Percentiles rank a stretch among this genome's conserved stretches.
These are phyloP conservation scores for Didymella glomerata DNA, from an alignment of 2,329 filamentous ascomycete genomes.

Conservation along the genomic window DNA sequence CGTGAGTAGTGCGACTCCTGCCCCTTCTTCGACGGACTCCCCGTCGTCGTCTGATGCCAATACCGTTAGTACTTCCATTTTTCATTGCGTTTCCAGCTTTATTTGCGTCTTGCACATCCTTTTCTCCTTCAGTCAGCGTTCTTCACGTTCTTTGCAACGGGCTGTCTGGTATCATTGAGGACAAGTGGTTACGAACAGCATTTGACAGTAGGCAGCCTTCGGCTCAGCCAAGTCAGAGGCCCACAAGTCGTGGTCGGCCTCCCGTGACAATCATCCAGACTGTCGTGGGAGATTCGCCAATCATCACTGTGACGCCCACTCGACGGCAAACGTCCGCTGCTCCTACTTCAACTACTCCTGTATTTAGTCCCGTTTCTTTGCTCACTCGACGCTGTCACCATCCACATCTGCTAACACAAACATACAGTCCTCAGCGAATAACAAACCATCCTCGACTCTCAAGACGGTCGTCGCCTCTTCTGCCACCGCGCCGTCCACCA, in stretches of 20 bases:
- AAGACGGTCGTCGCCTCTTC: constrained; percentile 23
- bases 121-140: constrained; percentile 11
- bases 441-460: constrained; percentile 28
- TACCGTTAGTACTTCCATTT: constrained; percentile 43
- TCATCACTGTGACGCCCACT: constrained; percentile 25
- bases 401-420: constrained; percentile 1
- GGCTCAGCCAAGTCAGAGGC: constrained; percentile 42
- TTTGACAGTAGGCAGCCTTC: constrained; percentile 50
- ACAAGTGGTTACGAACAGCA: constrained; percentile 16
- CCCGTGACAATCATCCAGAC: constrained; percentile 40
- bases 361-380: constrained; percentile 28
- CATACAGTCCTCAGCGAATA: constrained; percentile 1
- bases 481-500: constrained; percentile 28
- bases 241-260: constrained; percentile 32
- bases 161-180: background rate
- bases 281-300: constrained; percentile 34
- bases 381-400: background rate
- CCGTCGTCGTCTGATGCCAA: constrained; percentile 27
- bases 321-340: constrained; percentile 15
- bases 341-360: constrained; percentile 27
- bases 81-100: constrained; percentile 32
- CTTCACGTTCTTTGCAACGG: background rate
- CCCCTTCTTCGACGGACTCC: constrained; percentile 25
- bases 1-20: constrained; percentile 37
- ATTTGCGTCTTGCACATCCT: constrained; percentile 13